These are phyloP conservation scores for Skeletonema tropicum DNA, from an alignment of 108 stramenopile genomes.

Conservation along the genomic window DNA sequence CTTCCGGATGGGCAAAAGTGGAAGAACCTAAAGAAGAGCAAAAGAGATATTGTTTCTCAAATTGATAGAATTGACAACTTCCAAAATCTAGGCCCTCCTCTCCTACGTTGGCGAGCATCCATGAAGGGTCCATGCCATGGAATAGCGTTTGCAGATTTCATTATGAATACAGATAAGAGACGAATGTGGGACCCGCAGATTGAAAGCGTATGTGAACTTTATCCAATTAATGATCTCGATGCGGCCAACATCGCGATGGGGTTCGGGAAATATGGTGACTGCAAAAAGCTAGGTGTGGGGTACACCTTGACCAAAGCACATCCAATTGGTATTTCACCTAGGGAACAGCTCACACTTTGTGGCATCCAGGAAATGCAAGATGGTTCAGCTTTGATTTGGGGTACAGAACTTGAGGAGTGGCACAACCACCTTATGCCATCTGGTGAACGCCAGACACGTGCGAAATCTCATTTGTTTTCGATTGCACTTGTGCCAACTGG, in stretches of 20 bases:
- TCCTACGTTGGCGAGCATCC: slow-evolving; percentile 63
- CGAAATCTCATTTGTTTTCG: slow-evolving; percentile 63
- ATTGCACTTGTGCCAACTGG: slow-evolving; percentile 68
- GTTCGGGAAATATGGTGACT: slow-evolving; percentile 68
- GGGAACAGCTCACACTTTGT: slow-evolving; percentile 77
- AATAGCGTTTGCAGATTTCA: slow-evolving; percentile 62
- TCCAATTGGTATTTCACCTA: slow-evolving; percentile 56
- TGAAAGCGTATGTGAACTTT: slow-evolving; percentile 61
- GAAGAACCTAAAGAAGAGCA: slow-evolving; percentile 61
- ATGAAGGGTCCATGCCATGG: slow-evolving; percentile 67
- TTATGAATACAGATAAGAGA: slow-evolving; percentile 63
- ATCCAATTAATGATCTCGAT: slow-evolving; percentile 67
- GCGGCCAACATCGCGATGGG: slow-evolving; percentile 74
- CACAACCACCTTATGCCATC: slow-evolving; percentile 71
- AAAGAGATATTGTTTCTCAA: slow-evolving; percentile 43
- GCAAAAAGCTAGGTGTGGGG: slow-evolving; percentile 63
- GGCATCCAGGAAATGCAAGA: slow-evolving; percentile 70
- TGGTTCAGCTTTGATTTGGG: slow-evolving; percentile 73
- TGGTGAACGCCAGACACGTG: slow-evolving; percentile 60
- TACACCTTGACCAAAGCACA: slow-evolving; percentile 61
- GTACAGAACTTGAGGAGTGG: slow-evolving; percentile 72
- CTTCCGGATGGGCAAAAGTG: slow-evolving; percentile 47
- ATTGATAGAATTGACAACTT: slow-evolving; percentile 78
- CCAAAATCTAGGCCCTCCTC: slow-evolving; percentile 57
- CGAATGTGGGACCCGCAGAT: slow-evolving; percentile 70